Percentiles rank a stretch among this genome's conserved stretches.
phyloP scores from a whole-genome alignment of 306 rosid species.

The Rosa chinensis region DNA sequence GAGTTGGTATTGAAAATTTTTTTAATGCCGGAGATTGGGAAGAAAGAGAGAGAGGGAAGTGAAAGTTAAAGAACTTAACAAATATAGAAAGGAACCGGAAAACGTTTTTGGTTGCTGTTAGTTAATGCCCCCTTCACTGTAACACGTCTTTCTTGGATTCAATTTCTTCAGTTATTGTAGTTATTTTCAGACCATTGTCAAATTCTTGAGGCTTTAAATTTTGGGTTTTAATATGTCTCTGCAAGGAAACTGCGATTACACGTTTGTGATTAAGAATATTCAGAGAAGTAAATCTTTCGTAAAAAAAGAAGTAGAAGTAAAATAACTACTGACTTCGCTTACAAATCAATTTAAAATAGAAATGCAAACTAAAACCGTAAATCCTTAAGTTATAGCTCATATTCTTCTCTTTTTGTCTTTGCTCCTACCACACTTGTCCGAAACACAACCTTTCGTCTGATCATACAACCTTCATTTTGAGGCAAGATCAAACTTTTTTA shows the following conservation, averaged over 20 bases:
- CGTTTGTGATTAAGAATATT: neutral
- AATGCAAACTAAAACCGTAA: too few species aligned
- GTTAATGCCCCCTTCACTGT: neutral
- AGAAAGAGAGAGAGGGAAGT: neutral
- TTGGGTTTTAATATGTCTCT: neutral
- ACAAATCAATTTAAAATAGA: too few species aligned
- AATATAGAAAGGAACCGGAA: neutral
- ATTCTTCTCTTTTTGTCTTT: too few species aligned
- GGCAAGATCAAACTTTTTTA: too few species aligned
- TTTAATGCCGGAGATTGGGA: neutral
- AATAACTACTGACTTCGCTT: too few species aligned
- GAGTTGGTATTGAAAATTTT: constrained; percentile 5
- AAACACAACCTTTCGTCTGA: too few species aligned
- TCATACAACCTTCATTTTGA: too few species aligned
- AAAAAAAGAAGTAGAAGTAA: too few species aligned
- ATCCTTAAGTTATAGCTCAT: too few species aligned
- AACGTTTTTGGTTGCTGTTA: neutral
- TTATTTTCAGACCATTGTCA: neutral
- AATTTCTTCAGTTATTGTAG: neutral
- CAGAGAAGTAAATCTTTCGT: neutral
- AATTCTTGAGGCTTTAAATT: neutral
- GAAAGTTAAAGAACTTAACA: neutral
- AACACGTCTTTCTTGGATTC: neutral
- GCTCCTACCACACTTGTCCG: too few species aligned
- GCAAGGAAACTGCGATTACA: neutral